These are phyloP conservation scores for Zoysia pacifica DNA, from an alignment of 176 grass and related monocot species.

Conservation along the genomic window DNA sequence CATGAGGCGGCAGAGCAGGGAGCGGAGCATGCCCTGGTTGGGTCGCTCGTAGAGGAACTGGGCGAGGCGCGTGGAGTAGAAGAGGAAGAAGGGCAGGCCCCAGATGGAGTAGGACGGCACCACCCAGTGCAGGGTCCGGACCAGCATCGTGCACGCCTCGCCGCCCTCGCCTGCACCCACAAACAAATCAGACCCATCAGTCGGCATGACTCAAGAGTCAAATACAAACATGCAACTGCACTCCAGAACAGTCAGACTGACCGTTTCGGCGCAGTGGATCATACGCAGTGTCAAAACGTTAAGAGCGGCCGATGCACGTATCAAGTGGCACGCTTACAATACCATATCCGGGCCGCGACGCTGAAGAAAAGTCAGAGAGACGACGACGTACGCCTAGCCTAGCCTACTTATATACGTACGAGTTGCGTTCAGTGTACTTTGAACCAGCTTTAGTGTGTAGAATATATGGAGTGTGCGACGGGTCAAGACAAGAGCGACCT, in stretches of 20 bases:
- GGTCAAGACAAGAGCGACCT: conserved; percentile 57
- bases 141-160: conserved; percentile 81
- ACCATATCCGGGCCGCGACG: background rate
- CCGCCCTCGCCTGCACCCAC: conserved; percentile 60
- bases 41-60: conserved; percentile 91
- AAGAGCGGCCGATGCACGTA: background rate
- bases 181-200: background rate
- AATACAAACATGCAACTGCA: too few relatives aligned
- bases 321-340: conserved; percentile 6
- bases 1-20: conserved; percentile 68
- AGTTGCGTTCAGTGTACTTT: conserved; percentile 50
- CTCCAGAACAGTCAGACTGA: conserved; percentile 1
- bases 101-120: conserved; percentile 98
- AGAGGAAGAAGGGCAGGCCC: conserved; percentile 92
- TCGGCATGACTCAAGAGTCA: too few relatives aligned
- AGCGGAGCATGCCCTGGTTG: conserved; percentile 64
- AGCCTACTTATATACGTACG: conserved; percentile 27
- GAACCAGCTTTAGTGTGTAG: conserved; percentile 19
- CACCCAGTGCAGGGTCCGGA: conserved; percentile 90
- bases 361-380: conserved; percentile 41
- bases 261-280: background rate
- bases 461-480: conserved; percentile 47
- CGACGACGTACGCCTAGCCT: background rate
- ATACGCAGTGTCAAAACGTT: background rate
- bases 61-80: conserved; percentile 84